Conservation (phyloP, 1,139 yeast species). For the Blastobotrys niveus region DNA sequence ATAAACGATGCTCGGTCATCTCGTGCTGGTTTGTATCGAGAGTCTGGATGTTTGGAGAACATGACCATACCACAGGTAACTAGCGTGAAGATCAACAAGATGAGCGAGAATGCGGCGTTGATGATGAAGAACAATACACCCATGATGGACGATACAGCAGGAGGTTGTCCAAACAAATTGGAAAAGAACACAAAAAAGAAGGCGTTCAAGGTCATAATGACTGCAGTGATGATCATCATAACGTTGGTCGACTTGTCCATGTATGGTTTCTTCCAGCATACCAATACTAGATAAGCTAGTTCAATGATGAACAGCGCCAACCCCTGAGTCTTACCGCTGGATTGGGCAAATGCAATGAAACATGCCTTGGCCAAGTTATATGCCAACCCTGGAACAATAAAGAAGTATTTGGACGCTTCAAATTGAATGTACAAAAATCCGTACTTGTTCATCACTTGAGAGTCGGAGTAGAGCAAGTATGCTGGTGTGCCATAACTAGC, state of each 20-base stretch:
- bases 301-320: constrained; percentile 73
- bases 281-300: constrained; percentile 53
- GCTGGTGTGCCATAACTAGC: constrained; percentile 83
- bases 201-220: constrained; percentile 73
- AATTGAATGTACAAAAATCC: constrained; percentile 90
- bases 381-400: constrained; percentile 55
- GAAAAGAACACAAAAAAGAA: constrained; percentile 86
- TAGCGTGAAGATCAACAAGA: constrained; percentile 68
- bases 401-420: constrained; percentile 79
- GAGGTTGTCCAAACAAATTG: constrained; percentile 77
- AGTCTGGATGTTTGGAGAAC: constrained; percentile 83
- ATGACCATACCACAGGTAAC: constrained; percentile 80
- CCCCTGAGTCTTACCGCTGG: constrained; percentile 74
- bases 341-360: constrained; percentile 81
- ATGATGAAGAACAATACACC: constrained; percentile 83
- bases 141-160: constrained; percentile 84
- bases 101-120: constrained; percentile 84
- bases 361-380: constrained; percentile 71
- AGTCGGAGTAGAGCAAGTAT: constrained; percentile 78
- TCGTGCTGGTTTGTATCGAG: constrained; percentile 89
- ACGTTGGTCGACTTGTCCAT: constrained; percentile 91
- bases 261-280: constrained; percentile 75
- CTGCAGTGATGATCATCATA: constrained; percentile 77
- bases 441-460: constrained; percentile 69
- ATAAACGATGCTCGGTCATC: constrained; percentile 93